phyloP scores from a whole-genome alignment of 768 basidiomycete species.

The Porphyrellus cyaneotinctus region DNA sequence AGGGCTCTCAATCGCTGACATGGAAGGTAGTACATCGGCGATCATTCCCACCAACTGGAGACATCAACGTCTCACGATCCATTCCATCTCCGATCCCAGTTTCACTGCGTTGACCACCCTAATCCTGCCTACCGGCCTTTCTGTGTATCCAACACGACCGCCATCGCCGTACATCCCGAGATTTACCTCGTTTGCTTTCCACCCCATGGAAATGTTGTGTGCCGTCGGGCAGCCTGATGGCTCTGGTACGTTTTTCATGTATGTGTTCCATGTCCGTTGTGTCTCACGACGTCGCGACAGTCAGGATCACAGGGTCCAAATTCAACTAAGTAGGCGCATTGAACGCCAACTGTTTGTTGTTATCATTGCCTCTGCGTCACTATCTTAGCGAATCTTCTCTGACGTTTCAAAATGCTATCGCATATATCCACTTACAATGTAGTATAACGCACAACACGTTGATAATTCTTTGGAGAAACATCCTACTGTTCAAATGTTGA shows the following conservation, averaged over 20 bases:
- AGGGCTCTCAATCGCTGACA: conserved; percentile 3
- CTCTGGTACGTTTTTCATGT: conserved; percentile 35
- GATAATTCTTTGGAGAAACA: neutral
- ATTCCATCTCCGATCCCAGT: conserved; percentile 44
- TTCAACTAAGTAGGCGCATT: conserved; percentile 30
- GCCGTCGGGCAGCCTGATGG: conserved; percentile 74
- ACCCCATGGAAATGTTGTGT: conserved; percentile 84
- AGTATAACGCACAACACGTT: conserved; percentile 6
- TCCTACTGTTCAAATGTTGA: too few relatives aligned
- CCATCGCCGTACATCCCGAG: conserved; percentile 61
- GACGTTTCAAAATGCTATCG: conserved; percentile 7
- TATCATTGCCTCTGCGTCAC: neutral
- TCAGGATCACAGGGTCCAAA: conserved; percentile 58
- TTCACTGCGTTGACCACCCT: conserved; percentile 38
- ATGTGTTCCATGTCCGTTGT: neutral
- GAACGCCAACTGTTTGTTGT: neutral
- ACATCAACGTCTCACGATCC: conserved; percentile 58
- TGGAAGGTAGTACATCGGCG: conserved; percentile 50
- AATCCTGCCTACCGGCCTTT: conserved; percentile 52
- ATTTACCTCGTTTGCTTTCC: conserved; percentile 67
- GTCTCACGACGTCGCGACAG: conserved; percentile 28
- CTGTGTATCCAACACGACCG: conserved; percentile 49
- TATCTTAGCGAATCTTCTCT: conserved; percentile 16
- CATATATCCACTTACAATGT: conserved; percentile 16
- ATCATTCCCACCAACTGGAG: conserved; percentile 59